Conservation (phyloP, 2,329 filamentous ascomycete genomes). For the Cladorrhinum sp. region DNA sequence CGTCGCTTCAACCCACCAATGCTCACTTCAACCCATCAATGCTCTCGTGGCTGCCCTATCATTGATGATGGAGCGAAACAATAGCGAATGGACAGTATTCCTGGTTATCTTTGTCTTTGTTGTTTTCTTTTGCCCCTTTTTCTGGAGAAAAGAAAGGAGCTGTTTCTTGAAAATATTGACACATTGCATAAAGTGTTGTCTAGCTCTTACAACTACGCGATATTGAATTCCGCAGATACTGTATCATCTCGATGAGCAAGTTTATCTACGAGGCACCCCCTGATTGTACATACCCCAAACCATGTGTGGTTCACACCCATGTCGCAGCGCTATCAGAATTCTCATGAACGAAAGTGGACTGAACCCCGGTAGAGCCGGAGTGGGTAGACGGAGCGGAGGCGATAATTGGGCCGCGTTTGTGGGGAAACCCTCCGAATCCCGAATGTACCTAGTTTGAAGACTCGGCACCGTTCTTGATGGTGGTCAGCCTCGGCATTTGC, state of each 20-base stretch:
- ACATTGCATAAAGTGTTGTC: too few species aligned
- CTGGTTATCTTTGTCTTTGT: background rate
- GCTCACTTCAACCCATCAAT: background rate
- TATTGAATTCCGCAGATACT: too few species aligned
- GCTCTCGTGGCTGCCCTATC: background rate
- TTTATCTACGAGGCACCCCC: too few species aligned
- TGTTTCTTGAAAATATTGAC: too few species aligned
- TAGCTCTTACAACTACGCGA: too few species aligned
- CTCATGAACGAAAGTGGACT: background rate
- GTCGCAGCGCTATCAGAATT: too few species aligned
- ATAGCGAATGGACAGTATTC: background rate
- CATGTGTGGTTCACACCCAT: too few species aligned
- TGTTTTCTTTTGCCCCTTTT: too few species aligned
- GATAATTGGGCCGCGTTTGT: background rate
- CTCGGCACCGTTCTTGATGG: background rate
- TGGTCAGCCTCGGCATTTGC: background rate
- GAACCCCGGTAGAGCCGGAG: background rate
- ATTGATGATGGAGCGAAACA: background rate
- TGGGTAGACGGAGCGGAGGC: background rate
- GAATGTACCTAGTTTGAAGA: background rate
- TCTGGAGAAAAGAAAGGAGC: too few species aligned
- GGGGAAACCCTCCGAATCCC: background rate
- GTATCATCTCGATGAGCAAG: too few species aligned
- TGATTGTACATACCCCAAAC: too few species aligned
- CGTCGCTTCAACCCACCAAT: background rate